Evolutionary conservation across 495 filamentous ascomycete species (phyloP).

Genomic region (Daldinia childiae): DNA sequence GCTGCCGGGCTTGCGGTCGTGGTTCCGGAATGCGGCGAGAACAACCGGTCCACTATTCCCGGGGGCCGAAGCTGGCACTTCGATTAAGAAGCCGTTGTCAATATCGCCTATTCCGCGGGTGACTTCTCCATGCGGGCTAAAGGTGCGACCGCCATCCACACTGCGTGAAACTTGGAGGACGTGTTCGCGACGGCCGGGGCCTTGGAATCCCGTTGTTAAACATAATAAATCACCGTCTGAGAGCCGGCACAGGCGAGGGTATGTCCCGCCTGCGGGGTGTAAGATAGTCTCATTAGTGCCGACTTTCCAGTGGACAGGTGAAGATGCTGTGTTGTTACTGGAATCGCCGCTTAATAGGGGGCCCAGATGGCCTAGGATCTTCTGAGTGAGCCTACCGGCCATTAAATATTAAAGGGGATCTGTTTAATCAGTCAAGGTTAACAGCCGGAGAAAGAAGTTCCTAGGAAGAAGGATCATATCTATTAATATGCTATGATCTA

Average conservation of each 20-base stretch:
- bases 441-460: not conserved
- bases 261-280: slow-evolving; percentile 54
- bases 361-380: slow-evolving; percentile 39
- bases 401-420: slow-evolving; percentile 12
- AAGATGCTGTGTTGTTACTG: not conserved
- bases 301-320: slow-evolving; percentile 29
- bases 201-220: slow-evolving; percentile 53
- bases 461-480: not conserved
- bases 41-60: slow-evolving; percentile 44
- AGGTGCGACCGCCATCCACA: slow-evolving; percentile 55
- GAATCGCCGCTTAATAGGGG: slow-evolving; percentile 27
- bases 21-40: slow-evolving; percentile 71
- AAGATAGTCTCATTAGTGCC: slow-evolving; percentile 33
- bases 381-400: slow-evolving; percentile 41
- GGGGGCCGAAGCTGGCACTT: slow-evolving; percentile 50
- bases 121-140: slow-evolving; percentile 49
- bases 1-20: slow-evolving; percentile 53
- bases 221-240: slow-evolving; percentile 59
- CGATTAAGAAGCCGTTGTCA: slow-evolving; percentile 69
- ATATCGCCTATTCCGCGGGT: slow-evolving; percentile 57
- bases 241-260: slow-evolving; percentile 60
- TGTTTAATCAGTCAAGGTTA: slow-evolving; percentile 4
- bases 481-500: not conserved
- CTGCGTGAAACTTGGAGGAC: slow-evolving; percentile 54
- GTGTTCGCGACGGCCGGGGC: slow-evolving; percentile 45